phyloP scores from a whole-genome alignment of 2,329 filamentous ascomycete genomes.

The Trichoderma sp. region DNA sequence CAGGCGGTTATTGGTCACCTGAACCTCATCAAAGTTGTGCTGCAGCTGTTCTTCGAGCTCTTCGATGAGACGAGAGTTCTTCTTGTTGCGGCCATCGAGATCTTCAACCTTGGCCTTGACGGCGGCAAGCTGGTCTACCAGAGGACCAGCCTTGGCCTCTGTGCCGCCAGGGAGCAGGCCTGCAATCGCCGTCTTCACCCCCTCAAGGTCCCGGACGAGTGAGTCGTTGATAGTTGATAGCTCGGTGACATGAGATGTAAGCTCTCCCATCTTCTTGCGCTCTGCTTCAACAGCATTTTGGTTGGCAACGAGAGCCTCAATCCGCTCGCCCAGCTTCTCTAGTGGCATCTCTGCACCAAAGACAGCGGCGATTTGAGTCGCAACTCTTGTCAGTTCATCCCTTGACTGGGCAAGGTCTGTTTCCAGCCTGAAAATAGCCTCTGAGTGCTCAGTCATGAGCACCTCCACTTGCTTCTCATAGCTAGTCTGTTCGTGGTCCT shows the following conservation, averaged over 20 bases:
- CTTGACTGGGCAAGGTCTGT: slow-evolving; percentile 65
- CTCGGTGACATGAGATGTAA: slow-evolving; percentile 58
- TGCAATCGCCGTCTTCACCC: slow-evolving; percentile 55
- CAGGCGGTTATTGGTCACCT: slow-evolving; percentile 79
- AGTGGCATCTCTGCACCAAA: slow-evolving; percentile 64
- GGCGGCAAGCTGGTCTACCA: slow-evolving; percentile 58
- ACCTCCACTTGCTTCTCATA: slow-evolving; percentile 59
- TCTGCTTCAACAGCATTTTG: slow-evolving; percentile 62
- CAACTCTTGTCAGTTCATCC: slow-evolving; percentile 65
- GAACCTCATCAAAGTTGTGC: slow-evolving; percentile 91
- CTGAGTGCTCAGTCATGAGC: slow-evolving; percentile 62
- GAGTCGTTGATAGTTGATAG: slow-evolving; percentile 60
- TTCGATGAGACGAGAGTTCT: slow-evolving; percentile 88
- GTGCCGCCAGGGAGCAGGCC: slow-evolving; percentile 50
- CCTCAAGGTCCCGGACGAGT: slow-evolving; percentile 63
- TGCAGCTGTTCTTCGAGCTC: slow-evolving; percentile 97
- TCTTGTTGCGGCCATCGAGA: slow-evolving; percentile 72
- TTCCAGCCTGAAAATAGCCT: slow-evolving; percentile 58
- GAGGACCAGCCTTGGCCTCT: slow-evolving; percentile 44
- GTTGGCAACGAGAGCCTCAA: slow-evolving; percentile 57
- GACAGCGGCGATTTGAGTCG: slow-evolving; percentile 62
- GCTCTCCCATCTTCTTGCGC: slow-evolving; percentile 58
- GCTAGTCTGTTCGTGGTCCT: slow-evolving; percentile 52
- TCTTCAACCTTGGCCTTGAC: slow-evolving; percentile 67
- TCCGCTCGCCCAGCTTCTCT: slow-evolving; percentile 66